Conservation (phyloP, 768 basidiomycete genomes). For the Leucogyrophana mollusca region DNA sequence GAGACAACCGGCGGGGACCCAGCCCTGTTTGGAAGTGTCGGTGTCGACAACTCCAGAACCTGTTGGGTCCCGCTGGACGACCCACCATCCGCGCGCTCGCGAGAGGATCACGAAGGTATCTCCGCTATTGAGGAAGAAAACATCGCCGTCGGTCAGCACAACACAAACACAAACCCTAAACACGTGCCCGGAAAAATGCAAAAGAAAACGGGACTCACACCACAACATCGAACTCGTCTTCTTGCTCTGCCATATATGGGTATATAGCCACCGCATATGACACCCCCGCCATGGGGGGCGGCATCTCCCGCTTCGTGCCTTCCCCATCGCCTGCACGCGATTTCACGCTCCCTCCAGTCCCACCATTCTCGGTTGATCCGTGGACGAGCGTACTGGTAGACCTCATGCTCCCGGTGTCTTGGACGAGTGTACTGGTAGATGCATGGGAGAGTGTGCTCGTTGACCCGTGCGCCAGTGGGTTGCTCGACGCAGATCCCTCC, state of each 20-base stretch:
- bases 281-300: constrained; percentile 49
- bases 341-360: constrained; percentile 20
- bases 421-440: too few relatives aligned
- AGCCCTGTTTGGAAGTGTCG: constrained; percentile 82
- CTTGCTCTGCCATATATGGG: constrained; percentile 97
- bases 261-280: constrained; percentile 98
- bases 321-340: constrained; percentile 30
- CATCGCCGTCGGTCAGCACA: too few relatives aligned
- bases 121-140: constrained; percentile 53
- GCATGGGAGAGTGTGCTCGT: background rate
- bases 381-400: constrained; percentile 12
- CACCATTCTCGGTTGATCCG: constrained; percentile 25
- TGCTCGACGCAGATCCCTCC: constrained; percentile 10
- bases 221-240: constrained; percentile 97
- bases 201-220: constrained; percentile 69
- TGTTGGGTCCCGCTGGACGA: constrained; percentile 91
- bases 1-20: constrained; percentile 97
- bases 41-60: constrained; percentile 78
- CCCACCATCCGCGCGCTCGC: constrained; percentile 98
- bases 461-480: background rate
- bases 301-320: constrained; percentile 39
- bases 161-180: constrained; percentile 1
- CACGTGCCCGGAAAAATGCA: background rate
- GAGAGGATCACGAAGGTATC: constrained; percentile 93
- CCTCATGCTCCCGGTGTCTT: too few relatives aligned